Base-by-base conservation (phyloP, 78 protist species). In the Chrysochromulina tobinii region DNA sequence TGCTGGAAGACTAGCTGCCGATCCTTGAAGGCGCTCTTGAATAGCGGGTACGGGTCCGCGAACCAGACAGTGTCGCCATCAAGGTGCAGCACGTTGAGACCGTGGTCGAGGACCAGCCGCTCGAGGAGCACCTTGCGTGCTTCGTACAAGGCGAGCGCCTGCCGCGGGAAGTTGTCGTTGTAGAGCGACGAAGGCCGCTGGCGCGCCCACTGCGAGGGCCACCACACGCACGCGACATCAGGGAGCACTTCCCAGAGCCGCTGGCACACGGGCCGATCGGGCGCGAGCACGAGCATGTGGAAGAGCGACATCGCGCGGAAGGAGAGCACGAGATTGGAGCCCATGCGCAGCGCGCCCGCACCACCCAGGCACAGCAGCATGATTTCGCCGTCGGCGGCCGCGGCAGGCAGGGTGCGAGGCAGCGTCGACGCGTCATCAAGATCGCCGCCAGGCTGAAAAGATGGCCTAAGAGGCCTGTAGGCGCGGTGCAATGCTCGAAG, bases 91-190 rank as follows among this genome's bases (percentile, higher is more conserved):
- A 75, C 83, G 83, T 75, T 75, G 58, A 75, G 83, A 1, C 21
- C 58, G 83, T 75, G 83, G 27, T 27, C 3, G 25, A 75, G 23
- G 27, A 75, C 83, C 57, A 75, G 57, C 59, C 57, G 8, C 83
- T 75, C 83, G 27, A 75, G 83, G 12, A 75, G 83, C 12, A 75
- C n/a, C 57, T 75, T 75, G 54, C 83, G 83, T 11, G 83, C 83
- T 57, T 75, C 83, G 57, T 50, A 75, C 58, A 75, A 75, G 83
- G 57, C 58, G 58, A 75, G 83, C 58, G 83, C 83, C 7, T 3
- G 3, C 57, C 21, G 11, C 27, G 3, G 6, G 83, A 75, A 75
- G 58, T 50, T 75, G 2, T 54, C 50, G 57, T 75, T 75, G 57
- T 75, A 75, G 27, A 75, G 23, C 27, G 83, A 75, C 6, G 54